Evolutionary conservation across 805 yeast species (phyloP), one percentile per base, ranked within the genome.

Genomic region (Ogataea kodamae): DNA sequence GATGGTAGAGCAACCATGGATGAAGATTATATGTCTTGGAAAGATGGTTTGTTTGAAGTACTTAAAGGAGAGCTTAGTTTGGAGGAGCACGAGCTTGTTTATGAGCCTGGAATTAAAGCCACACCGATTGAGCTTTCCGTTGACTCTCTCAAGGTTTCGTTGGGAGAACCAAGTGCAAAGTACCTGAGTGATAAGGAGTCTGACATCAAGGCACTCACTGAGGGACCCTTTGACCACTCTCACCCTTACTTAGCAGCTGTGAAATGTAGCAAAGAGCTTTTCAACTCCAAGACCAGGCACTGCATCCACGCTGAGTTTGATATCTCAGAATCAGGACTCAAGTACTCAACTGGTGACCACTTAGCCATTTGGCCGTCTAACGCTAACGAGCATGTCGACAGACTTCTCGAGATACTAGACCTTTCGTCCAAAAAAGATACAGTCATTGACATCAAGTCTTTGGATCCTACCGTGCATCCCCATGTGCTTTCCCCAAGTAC

Each of bases 261-360:
- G 40, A 46, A 66, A 5, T 39, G 40, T 11, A 57, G 90, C 6
- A 69, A 64, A 44, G 97, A 90, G 62, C 70, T 92, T 39, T 89
- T 89, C 68, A 66, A 67, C 39, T 63, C 76, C 1, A 44, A 52
- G 12, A 65, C 69, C 16, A 80, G 97, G 65, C 78, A 79, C 46
- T 90, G 97, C 65, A 76, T 90, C 40, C 97, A 90, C 56, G 76
- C 81, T 30, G 97, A 92, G 61, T 78, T 90, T 49, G 97, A 90
- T 54, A 63, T 88, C 22, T 70, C 87, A 1, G 74, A 65, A 18
- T 71, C 90, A 4, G 81, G 81, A 51, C 67, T 92, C 53, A 78
- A 81, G 49, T 90, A 90, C 62, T 69, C 90, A 29, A 90, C 98
- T 4, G 98, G 98, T 60, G 98, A 90, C 58, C 97, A 90, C 62